Evolutionary conservation across 148 eudicot species (phyloP).

Genomic region (Diospyros kaki): DNA sequence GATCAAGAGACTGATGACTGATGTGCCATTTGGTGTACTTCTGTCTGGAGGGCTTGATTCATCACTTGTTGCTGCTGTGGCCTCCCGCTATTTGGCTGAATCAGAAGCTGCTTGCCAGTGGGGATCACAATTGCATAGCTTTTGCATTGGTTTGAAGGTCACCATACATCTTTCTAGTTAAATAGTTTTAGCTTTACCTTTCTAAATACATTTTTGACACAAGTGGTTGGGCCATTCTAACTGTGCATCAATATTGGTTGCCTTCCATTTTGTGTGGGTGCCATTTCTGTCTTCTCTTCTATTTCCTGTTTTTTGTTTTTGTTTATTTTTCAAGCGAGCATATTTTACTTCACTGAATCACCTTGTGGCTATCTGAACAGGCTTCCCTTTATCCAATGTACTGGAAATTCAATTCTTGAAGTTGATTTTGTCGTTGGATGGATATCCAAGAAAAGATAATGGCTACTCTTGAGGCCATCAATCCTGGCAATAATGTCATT

Average conservation of each 20-base stretch:
- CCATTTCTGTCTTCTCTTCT: too few relatives aligned
- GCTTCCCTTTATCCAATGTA: too few relatives aligned
- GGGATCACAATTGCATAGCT: conserved; percentile 86
- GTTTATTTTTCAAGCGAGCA: too few relatives aligned
- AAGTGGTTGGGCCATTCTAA: background rate
- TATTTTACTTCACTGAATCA: too few relatives aligned
- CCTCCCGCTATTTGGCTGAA: conserved; percentile 70
- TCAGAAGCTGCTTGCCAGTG: conserved; percentile 73
- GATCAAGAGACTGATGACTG: conserved; percentile 86
- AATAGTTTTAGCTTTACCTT: background rate
- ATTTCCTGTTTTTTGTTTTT: too few relatives aligned
- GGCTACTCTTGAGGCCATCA: background rate
- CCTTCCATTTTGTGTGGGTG: too few relatives aligned
- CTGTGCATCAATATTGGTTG: background rate
- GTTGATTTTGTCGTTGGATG: background rate
- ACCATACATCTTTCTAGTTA: conserved; percentile 2
- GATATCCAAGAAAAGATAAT: background rate
- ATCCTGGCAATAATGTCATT: background rate
- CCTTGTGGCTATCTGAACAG: too few relatives aligned
- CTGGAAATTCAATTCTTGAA: too few relatives aligned
- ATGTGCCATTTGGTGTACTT: conserved; percentile 96
- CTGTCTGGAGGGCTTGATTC: conserved; percentile 93
- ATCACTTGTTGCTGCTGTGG: conserved; percentile 95
- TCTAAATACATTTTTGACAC: background rate
- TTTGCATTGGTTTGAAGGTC: conserved; percentile 92